Evolutionary conservation across 2,329 filamentous ascomycete species (phyloP).

Genomic region (Rosellinia necatrix): DNA sequence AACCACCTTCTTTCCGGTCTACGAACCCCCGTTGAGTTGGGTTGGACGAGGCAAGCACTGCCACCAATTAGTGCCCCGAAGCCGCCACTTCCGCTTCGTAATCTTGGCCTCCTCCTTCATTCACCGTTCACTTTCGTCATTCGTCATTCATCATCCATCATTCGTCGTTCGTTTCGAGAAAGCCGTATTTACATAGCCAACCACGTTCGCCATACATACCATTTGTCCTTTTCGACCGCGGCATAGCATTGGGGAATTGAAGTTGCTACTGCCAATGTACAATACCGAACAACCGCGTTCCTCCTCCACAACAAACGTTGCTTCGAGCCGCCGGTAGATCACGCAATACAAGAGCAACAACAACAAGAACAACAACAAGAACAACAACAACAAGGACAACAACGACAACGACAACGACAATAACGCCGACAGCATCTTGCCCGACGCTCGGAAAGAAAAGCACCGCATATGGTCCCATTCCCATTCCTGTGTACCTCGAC

Average conservation of each 20-base stretch:
- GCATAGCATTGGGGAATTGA: background rate
- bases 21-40: conserved; percentile 16
- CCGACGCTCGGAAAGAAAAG: conserved; percentile 13
- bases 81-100: conserved; percentile 23
- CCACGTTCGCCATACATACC: background rate
- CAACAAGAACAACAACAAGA: no score
- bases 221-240: conserved; percentile 5
- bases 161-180: conserved; percentile 38
- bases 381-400: no score
- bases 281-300: conserved; percentile 6
- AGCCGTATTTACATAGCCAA: conserved; percentile 13
- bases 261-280: conserved; percentile 15
- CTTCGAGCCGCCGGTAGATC: conserved; percentile 10
- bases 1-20: conserved; percentile 10
- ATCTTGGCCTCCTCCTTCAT: conserved; percentile 6
- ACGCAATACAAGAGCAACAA: conserved; percentile 12
- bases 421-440: no score
- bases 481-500: conserved; percentile 21
- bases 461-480: conserved; percentile 36
- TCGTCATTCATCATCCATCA: no score
- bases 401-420: no score
- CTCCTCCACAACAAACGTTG: conserved; percentile 2
- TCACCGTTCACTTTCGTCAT: conserved; percentile 28
- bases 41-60: conserved; percentile 25
- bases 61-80: conserved; percentile 19